These are phyloP conservation scores for Alloteropsis semialata DNA, from an alignment of 176 grass and related monocot species.

Conservation along the genomic window DNA sequence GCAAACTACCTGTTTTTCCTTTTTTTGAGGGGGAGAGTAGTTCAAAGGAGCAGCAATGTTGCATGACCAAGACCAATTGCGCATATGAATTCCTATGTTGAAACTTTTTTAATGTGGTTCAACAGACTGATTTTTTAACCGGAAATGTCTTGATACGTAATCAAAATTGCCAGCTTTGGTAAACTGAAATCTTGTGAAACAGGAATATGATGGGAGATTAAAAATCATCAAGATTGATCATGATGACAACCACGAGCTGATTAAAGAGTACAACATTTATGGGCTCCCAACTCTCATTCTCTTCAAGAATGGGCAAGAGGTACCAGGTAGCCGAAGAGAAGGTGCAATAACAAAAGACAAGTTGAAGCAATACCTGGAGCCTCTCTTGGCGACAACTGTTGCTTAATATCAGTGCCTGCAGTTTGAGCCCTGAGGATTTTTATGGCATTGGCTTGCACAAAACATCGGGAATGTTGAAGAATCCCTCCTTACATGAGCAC, in stretches of 20 bases:
- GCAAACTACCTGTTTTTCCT: background rate
- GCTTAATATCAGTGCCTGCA: slow-evolving; percentile 8
- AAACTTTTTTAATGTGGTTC: background rate
- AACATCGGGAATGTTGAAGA: background rate
- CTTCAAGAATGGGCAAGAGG: slow-evolving; percentile 87
- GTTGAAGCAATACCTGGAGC: slow-evolving; percentile 79
- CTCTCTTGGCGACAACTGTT: slow-evolving; percentile 44
- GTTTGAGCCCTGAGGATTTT: slow-evolving; percentile 18
- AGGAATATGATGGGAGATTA: slow-evolving; percentile 72
- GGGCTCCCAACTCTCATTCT: slow-evolving; percentile 78
- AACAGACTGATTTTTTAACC: background rate
- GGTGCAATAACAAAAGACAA: slow-evolving; percentile 84
- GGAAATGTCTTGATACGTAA: background rate
- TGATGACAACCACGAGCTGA: slow-evolving; percentile 76
- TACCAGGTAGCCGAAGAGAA: slow-evolving; percentile 81
- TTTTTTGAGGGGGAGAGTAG: background rate
- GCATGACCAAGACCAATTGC: background rate
- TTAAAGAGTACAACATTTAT: slow-evolving; percentile 78
- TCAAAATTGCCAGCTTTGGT: background rate
- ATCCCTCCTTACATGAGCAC: background rate
- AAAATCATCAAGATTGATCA: slow-evolving; percentile 96
- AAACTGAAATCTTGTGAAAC: slow-evolving; percentile 25
- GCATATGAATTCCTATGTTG: background rate
- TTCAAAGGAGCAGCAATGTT: background rate
- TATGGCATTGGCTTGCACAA: background rate